phyloP scores from a whole-genome alignment of 345 rosid species.

The Draba incana region DNA sequence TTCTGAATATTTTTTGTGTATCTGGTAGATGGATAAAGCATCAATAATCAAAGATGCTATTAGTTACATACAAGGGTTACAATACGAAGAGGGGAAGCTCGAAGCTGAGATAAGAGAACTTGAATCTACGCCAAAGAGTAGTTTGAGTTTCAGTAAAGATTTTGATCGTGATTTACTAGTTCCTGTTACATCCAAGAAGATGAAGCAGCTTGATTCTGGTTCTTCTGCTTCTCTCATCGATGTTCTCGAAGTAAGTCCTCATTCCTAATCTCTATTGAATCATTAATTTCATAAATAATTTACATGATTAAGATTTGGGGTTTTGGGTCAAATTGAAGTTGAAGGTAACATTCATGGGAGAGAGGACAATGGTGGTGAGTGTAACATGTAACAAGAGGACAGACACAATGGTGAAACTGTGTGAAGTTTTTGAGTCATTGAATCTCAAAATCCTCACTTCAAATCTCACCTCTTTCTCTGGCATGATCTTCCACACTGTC shows the following conservation, averaged over 20 bases:
- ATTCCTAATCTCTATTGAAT: neutral
- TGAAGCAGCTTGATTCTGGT: conserved; percentile 52
- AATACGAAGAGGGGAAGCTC: conserved; percentile 71
- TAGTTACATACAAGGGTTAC: conserved; percentile 81
- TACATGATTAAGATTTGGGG: neutral
- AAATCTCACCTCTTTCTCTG: conserved; percentile 72
- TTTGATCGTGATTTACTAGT: conserved; percentile 62
- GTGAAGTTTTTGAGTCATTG: conserved; percentile 80
- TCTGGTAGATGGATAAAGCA: conserved; percentile 91
- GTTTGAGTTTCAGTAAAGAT: conserved; percentile 46
- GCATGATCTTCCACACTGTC: conserved; percentile 72
- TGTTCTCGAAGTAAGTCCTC: conserved; percentile 51
- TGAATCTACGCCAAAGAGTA: conserved; percentile 56
- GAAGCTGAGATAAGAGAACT: conserved; percentile 73
- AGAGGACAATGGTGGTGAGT: conserved; percentile 73
- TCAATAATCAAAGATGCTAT: conserved; percentile 98
- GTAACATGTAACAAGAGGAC: conserved; percentile 75
- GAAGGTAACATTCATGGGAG: conserved; percentile 72
- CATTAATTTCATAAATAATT: neutral
- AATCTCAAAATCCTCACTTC: conserved; percentile 79
- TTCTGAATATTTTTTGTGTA: neutral
- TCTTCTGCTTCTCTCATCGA: conserved; percentile 60
- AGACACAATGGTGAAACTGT: conserved; percentile 87
- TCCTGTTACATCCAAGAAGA: conserved; percentile 71
- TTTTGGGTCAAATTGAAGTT: conserved; percentile 50